Percentiles rank a stretch among this genome's conserved stretches.
Conservation (phyloP, 169 alveolate genomes). For the Plasmodium fragile region DNA sequence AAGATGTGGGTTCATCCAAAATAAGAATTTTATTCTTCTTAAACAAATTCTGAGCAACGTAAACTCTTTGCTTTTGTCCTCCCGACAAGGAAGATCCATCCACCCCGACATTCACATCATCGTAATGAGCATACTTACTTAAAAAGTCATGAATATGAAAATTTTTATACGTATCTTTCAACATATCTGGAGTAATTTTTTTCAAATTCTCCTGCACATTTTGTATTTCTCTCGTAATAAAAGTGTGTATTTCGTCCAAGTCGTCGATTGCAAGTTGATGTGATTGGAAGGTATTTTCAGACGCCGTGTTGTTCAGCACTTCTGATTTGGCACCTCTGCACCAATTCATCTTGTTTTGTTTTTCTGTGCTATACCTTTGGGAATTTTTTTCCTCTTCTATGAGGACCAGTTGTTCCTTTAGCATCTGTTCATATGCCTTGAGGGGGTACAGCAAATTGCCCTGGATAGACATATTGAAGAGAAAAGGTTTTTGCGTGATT, state of each 20-base stretch:
- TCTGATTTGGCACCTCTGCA: not conserved
- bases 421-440: conserved; percentile 55
- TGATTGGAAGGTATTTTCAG: not conserved
- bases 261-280: not conserved
- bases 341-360: not conserved
- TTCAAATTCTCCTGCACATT: conserved; percentile 91
- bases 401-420: conserved; percentile 35
- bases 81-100: conserved; percentile 92
- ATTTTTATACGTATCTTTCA: conserved; percentile 88
- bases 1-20: conserved; percentile 83
- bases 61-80: conserved; percentile 81
- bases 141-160: conserved; percentile 92
- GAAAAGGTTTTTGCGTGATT: conserved; percentile 61
- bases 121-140: conserved; percentile 85
- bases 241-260: conserved; percentile 23
- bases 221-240: conserved; percentile 8
- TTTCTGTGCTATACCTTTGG: not conserved
- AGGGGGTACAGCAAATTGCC: conserved; percentile 33
- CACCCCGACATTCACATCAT: conserved; percentile 91
- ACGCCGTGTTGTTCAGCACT: not conserved
- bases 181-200: conserved; percentile 91
- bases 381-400: not conserved
- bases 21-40: conserved; percentile 76
- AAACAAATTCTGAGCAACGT: conserved; percentile 79
- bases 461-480: conserved; percentile 25